These are phyloP conservation scores for Ceratocystis cubensis DNA, from an alignment of 2,329 filamentous ascomycete species.

Conservation along the genomic window DNA sequence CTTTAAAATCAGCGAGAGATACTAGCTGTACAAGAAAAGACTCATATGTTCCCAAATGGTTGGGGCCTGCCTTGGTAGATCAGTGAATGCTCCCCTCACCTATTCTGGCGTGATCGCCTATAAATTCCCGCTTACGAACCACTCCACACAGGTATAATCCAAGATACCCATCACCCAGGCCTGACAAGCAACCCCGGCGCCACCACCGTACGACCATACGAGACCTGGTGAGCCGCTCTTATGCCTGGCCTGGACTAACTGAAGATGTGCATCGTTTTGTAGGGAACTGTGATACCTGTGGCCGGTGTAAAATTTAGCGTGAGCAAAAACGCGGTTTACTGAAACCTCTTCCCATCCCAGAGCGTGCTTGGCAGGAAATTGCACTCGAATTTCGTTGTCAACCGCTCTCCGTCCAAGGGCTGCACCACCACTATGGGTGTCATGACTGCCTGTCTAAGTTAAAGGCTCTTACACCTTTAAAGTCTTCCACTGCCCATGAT, in stretches of 20 bases:
- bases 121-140: background rate
- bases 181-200: background rate
- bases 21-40: too few species aligned
- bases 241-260: background rate
- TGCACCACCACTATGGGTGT: too few species aligned
- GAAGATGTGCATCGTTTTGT: background rate
- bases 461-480: too few species aligned
- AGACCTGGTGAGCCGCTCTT: background rate
- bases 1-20: too few species aligned
- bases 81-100: too few species aligned
- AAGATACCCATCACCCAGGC: background rate
- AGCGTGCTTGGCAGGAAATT: background rate
- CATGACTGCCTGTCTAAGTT: too few species aligned
- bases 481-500: too few species aligned
- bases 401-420: background rate
- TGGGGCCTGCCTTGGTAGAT: too few species aligned
- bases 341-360: background rate
- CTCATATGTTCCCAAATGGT: too few species aligned
- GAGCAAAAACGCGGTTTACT: background rate
- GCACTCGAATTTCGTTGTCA: background rate
- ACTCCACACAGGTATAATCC: background rate
- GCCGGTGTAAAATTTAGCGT: background rate
- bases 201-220: background rate
- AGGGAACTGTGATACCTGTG: background rate
- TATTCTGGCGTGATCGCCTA: background rate